Percentiles rank a stretch among this genome's conserved stretches.
Conservation (phyloP, 192 early-diverging fungal genomes). For the Umbelopsis sp. region DNA sequence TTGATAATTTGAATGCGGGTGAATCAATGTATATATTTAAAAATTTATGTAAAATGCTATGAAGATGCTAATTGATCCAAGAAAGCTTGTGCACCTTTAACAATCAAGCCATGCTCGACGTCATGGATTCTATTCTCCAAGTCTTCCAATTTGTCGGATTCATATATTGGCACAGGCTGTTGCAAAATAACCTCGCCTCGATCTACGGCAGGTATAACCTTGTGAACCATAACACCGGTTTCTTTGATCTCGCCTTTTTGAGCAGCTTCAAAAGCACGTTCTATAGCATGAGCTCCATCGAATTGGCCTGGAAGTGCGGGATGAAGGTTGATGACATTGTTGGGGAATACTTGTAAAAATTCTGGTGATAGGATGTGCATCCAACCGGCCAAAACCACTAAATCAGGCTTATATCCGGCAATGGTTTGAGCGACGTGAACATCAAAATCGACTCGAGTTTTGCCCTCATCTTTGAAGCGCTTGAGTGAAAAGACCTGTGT, state of each 20-base stretch:
- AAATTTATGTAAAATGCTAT: not conserved
- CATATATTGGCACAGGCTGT: slow-evolving; percentile 75
- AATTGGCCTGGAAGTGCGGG: slow-evolving; percentile 96
- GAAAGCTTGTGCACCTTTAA: slow-evolving; percentile 66
- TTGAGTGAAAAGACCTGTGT: slow-evolving; percentile 83
- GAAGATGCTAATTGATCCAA: slow-evolving; percentile 45
- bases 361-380: slow-evolving; percentile 96
- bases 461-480: slow-evolving; percentile 78
- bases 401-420: slow-evolving; percentile 66
- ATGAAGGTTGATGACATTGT: slow-evolving; percentile 91
- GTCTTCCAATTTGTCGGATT: slow-evolving; percentile 75
- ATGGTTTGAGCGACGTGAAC: slow-evolving; percentile 76
- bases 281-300: slow-evolving; percentile 97
- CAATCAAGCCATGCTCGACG: slow-evolving; percentile 87
- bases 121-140: slow-evolving; percentile 90
- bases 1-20: no score
- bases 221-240: slow-evolving; percentile 92
- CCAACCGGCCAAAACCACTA: slow-evolving; percentile 94
- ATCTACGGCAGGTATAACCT: slow-evolving; percentile 96
- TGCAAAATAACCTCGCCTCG: slow-evolving; percentile 87
- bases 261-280: slow-evolving; percentile 90
- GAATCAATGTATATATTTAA: no score
- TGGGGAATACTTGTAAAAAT: slow-evolving; percentile 77
- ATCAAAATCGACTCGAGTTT: slow-evolving; percentile 90
- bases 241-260: slow-evolving; percentile 69